phyloP scores from a whole-genome alignment of 2,329 filamentous ascomycete genomes.

The Spiromastix sp. region DNA sequence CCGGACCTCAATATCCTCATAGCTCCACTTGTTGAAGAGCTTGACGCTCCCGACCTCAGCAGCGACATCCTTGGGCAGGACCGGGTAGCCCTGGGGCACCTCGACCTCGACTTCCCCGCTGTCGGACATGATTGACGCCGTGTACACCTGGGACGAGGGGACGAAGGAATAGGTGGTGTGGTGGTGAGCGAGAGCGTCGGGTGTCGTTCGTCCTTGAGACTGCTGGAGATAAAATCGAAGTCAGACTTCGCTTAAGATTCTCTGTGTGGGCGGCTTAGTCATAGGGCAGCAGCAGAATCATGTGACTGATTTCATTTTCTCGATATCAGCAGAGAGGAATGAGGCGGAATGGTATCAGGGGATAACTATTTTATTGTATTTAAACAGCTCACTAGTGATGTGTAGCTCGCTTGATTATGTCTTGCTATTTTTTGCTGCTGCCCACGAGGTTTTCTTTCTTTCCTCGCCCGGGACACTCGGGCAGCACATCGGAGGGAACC shows the following conservation, averaged over 20 bases:
- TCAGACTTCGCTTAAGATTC: constrained; percentile 27
- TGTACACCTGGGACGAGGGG: constrained; percentile 28
- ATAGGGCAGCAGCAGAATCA: too few relatives aligned
- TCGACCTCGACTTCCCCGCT: constrained; percentile 88
- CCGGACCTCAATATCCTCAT: constrained; percentile 98
- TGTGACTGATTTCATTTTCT: too few relatives aligned
- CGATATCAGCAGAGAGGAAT: too few relatives aligned
- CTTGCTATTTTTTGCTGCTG: too few relatives aligned
- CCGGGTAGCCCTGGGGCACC: constrained; percentile 59
- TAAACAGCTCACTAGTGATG: too few relatives aligned
- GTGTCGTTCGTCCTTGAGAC: constrained; percentile 18
- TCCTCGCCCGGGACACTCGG: too few relatives aligned
- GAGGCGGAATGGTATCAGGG: too few relatives aligned
- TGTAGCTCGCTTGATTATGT: too few relatives aligned
- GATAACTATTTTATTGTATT: too few relatives aligned
- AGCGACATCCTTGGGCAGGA: constrained; percentile 87
- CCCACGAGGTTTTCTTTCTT: too few relatives aligned
- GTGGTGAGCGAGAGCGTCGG: constrained; percentile 18
- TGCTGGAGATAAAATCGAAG: constrained; percentile 27
- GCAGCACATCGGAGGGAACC: too few relatives aligned
- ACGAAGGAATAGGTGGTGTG: constrained; percentile 22
- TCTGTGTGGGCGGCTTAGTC: constrained; percentile 29
- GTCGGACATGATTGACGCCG: constrained; percentile 70
- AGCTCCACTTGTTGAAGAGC: constrained; percentile 97
- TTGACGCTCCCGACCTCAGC: constrained; percentile 85